A percentile compares a stretch with the other conserved stretches of the same genome.
These are phyloP conservation scores for Aristolochia fimbriata DNA, from an alignment of 164 flowering plant genomes.

Conservation along the genomic window DNA sequence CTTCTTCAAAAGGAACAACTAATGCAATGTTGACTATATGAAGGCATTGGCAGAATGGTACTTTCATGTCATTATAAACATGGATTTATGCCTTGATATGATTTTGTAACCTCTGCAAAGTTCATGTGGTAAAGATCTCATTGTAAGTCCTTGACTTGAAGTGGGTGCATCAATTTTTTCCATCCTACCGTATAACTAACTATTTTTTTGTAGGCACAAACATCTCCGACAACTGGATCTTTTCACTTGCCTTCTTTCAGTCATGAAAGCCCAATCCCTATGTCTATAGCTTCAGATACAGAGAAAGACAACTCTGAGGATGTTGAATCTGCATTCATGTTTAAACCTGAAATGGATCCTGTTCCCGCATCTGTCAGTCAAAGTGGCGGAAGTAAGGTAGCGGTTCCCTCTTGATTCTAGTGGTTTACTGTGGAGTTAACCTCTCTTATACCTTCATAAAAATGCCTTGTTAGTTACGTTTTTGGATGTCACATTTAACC, in stretches of 20 bases:
- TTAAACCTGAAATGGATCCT: conserved; percentile 20
- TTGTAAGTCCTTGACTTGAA: not conserved
- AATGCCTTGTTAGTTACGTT: too few species aligned
- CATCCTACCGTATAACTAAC: not conserved
- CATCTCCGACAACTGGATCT: conserved; percentile 74
- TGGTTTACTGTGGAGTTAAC: too few species aligned
- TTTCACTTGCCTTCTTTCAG: conserved; percentile 22
- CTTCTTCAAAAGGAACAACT: too few species aligned
- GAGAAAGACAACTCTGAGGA: conserved; percentile 17
- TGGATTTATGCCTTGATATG: too few species aligned
- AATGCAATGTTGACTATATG: too few species aligned
- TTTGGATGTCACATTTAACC: too few species aligned
- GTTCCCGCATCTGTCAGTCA: conserved; percentile 15
- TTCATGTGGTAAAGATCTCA: too few species aligned
- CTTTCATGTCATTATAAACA: too few species aligned
- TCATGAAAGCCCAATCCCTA: conserved; percentile 19
- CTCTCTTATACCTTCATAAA: too few species aligned
- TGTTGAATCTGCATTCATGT: conserved; percentile 24
- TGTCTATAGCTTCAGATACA: conserved; percentile 11
- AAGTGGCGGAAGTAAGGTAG: conserved; percentile 29
- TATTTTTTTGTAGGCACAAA: conserved; percentile 19
- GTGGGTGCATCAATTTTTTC: not conserved
- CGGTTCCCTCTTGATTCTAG: too few species aligned
- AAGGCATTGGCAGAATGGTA: too few species aligned
- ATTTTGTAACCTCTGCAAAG: too few species aligned